Conservation (phyloP, 2,329 filamentous ascomycete species). For the Calonectria pseudoturangicola region DNA sequence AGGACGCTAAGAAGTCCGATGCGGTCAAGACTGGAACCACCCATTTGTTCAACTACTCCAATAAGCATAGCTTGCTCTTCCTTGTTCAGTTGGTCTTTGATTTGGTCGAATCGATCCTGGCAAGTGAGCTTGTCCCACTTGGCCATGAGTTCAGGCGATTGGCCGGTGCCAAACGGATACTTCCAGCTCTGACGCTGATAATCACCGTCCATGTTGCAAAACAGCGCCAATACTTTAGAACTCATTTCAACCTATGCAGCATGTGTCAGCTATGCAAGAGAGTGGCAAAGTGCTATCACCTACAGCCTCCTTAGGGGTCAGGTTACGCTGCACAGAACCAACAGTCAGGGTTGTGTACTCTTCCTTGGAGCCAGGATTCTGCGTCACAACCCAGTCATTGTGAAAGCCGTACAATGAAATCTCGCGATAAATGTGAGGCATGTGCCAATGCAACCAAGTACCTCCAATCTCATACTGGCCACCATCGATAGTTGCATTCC, state of each 20-base stretch:
- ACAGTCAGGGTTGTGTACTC: conserved; percentile 34
- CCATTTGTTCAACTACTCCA: conserved; percentile 29
- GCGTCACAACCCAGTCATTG: conserved; percentile 39
- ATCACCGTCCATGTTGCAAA: conserved; percentile 49
- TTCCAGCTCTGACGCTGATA: conserved; percentile 30
- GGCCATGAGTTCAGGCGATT: conserved; percentile 50
- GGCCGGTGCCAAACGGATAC: conserved; percentile 41
- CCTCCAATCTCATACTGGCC: conserved; percentile 65
- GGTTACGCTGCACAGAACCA: conserved; percentile 9
- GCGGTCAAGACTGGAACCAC: conserved; percentile 14
- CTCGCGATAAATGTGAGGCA: conserved; percentile 64
- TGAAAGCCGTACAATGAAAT: conserved; percentile 64
- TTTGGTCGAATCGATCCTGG: conserved; percentile 53
- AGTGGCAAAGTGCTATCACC: not conserved
- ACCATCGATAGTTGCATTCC: conserved; percentile 59
- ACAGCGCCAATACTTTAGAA: conserved; percentile 21
- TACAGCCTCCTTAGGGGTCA: conserved; percentile 34
- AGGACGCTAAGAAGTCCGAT: conserved; percentile 30
- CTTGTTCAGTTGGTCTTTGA: conserved; percentile 53
- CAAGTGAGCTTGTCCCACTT: conserved; percentile 53
- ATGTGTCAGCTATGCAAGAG: not conserved
- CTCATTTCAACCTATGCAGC: not conserved
- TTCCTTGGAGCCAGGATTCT: conserved; percentile 31
- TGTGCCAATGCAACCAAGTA: conserved; percentile 64
- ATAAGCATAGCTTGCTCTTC: conserved; percentile 32